Conservation (phyloP, 1,139 yeast species). For the Arxiozyma telluris region DNA sequence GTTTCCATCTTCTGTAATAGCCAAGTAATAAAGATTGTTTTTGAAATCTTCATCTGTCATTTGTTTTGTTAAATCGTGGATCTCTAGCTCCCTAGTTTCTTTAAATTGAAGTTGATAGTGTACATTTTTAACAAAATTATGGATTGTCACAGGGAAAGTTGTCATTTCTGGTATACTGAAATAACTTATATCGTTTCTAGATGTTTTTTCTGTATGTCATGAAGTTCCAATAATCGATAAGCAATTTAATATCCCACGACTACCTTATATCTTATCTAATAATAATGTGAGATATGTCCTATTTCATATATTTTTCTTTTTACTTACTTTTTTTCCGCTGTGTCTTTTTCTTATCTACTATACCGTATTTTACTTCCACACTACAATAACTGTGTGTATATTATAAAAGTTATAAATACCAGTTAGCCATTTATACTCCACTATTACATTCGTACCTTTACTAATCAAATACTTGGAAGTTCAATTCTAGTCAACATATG, state of each 20-base stretch:
- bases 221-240: background rate
- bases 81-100: background rate
- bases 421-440: too few species aligned
- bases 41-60: background rate
- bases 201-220: background rate
- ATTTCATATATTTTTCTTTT: too few species aligned
- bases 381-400: too few species aligned
- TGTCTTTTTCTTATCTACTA: too few species aligned
- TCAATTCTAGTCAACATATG: too few species aligned
- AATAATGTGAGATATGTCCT: background rate
- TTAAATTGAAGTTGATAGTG: background rate
- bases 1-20: background rate
- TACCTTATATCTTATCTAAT: background rate
- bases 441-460: too few species aligned
- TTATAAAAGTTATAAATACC: background rate
- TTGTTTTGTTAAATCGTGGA: background rate
- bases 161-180: background rate
- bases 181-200: background rate
- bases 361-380: background rate
- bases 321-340: background rate
- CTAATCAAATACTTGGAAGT: too few species aligned
- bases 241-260: background rate
- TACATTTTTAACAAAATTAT: background rate
- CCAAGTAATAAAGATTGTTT: background rate
- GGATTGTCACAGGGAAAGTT: background rate